These are phyloP conservation scores for Aschersonia sp. DNA, from an alignment of 2,329 filamentous ascomycete genomes.

Conservation along the genomic window DNA sequence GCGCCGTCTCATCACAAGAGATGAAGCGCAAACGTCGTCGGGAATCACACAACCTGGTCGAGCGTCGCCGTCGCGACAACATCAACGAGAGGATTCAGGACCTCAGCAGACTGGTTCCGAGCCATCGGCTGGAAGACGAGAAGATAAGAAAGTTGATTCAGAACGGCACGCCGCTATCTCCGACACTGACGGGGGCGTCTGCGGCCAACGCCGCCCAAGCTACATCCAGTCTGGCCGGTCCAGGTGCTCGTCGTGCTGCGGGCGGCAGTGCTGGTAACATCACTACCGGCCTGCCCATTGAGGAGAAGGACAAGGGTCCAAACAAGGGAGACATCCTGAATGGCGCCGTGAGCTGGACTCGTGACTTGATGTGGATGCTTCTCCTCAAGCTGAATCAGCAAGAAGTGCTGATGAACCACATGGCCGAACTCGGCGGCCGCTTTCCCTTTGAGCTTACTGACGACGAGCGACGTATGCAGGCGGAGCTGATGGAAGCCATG, in stretches of 20 bases:
- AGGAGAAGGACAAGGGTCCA: slow-evolving; percentile 96
- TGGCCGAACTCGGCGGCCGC: slow-evolving; percentile 56
- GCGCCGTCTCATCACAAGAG: slow-evolving; percentile 64
- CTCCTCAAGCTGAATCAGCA: slow-evolving; percentile 83
- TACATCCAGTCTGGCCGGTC: slow-evolving; percentile 76
- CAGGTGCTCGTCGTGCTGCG: slow-evolving; percentile 66
- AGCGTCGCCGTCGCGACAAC: slow-evolving; percentile 87
- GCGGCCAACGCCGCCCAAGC: slow-evolving; percentile 57
- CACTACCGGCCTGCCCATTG: slow-evolving; percentile 79
- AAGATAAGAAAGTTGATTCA: slow-evolving; percentile 91
- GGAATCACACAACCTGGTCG: slow-evolving; percentile 92
- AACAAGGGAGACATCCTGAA: slow-evolving; percentile 99
- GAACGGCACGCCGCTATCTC: slow-evolving; percentile 81
- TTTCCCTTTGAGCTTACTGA: slow-evolving; percentile 77
- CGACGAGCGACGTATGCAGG: slow-evolving; percentile 90
- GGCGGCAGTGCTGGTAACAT: slow-evolving; percentile 63
- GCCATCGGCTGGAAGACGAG: slow-evolving; percentile 88
- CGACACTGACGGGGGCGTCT: slow-evolving; percentile 57
- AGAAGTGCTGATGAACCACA: slow-evolving; percentile 66
- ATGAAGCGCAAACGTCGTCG: slow-evolving; percentile 82
- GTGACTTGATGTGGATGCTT: slow-evolving; percentile 94
- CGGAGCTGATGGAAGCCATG: slow-evolving; percentile 77
- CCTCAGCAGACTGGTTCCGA: slow-evolving; percentile 80
- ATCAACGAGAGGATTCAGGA: slow-evolving; percentile 99
- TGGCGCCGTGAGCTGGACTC: slow-evolving; percentile 90